These are phyloP conservation scores for Aspergillus amoenus DNA, from an alignment of 2,329 filamentous ascomycete genomes.

Conservation along the genomic window DNA sequence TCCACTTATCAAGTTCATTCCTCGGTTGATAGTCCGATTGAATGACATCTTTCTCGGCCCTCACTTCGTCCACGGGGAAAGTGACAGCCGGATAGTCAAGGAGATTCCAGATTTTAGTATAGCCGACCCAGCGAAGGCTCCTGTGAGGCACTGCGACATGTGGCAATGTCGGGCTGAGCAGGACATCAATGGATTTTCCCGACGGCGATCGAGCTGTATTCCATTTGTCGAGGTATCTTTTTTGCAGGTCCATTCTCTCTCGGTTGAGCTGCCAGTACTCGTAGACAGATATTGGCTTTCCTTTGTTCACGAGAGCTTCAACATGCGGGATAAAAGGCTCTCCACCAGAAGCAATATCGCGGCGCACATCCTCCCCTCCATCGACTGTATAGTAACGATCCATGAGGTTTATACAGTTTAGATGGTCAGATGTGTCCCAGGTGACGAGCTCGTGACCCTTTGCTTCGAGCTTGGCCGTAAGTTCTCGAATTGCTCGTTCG, in stretches of 20 bases:
- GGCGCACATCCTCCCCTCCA: conserved; percentile 62
- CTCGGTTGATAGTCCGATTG: conserved; percentile 45
- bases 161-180: conserved; percentile 61
- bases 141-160: conserved; percentile 54
- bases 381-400: conserved; percentile 63
- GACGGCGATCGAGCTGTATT: conserved; percentile 46
- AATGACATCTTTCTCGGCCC: conserved; percentile 40
- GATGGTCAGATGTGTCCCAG: conserved; percentile 55
- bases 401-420: conserved; percentile 57
- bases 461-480: conserved; percentile 37
- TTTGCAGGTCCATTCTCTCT: conserved; percentile 54
- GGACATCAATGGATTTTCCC: conserved; percentile 53
- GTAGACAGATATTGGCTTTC: conserved; percentile 58
- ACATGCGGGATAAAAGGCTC: conserved; percentile 63
- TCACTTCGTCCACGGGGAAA: conserved; percentile 54
- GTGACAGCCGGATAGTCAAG: conserved; percentile 61
- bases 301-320: conserved; percentile 55
- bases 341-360: conserved; percentile 54
- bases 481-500: conserved; percentile 43
- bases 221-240: conserved; percentile 62
- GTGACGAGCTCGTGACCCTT: conserved; percentile 56
- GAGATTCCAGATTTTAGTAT: conserved; percentile 63
- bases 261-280: conserved; percentile 68
- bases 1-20: conserved; percentile 54
- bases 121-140: conserved; percentile 52